Evolutionary conservation across 1,284 basidiomycete genomes (phyloP).

Genomic region (Phylloporus sp.): DNA sequence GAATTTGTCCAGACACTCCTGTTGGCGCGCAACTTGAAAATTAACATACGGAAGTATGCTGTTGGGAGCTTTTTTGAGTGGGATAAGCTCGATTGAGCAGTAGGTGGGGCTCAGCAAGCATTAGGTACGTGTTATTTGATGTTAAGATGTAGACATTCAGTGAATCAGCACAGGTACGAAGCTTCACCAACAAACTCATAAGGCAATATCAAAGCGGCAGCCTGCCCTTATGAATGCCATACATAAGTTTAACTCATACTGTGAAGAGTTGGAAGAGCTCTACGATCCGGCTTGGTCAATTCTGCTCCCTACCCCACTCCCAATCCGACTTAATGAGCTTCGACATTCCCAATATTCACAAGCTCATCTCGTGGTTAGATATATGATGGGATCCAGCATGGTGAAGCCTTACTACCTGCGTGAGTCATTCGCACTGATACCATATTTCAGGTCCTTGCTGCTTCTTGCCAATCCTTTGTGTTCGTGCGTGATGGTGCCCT

Average conservation of each 20-base stretch:
- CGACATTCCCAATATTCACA: too few species aligned
- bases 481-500: too few species aligned
- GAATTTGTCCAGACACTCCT: too few species aligned
- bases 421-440: too few species aligned
- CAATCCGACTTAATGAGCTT: not conserved
- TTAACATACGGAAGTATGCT: slow-evolving; percentile 41
- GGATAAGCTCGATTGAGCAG: slow-evolving; percentile 41
- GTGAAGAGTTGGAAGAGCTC: not conserved
- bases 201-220: not conserved
- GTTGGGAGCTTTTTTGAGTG: slow-evolving; percentile 45
- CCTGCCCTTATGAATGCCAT: not conserved
- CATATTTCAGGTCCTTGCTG: too few species aligned
- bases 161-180: not conserved
- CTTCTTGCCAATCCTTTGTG: too few species aligned
- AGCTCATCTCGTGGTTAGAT: too few species aligned
- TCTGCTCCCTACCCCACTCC: not conserved
- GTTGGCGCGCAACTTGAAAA: slow-evolving; percentile 35
- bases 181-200: not conserved
- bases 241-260: not conserved
- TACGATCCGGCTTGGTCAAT: not conserved
- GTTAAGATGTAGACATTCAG: not conserved
- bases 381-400: too few species aligned
- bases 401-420: too few species aligned
- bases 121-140: slow-evolving; percentile 28
- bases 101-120: slow-evolving; percentile 31